Conservation (phyloP, 2,329 filamentous ascomycete species). For the Sporothrix mexicana region DNA sequence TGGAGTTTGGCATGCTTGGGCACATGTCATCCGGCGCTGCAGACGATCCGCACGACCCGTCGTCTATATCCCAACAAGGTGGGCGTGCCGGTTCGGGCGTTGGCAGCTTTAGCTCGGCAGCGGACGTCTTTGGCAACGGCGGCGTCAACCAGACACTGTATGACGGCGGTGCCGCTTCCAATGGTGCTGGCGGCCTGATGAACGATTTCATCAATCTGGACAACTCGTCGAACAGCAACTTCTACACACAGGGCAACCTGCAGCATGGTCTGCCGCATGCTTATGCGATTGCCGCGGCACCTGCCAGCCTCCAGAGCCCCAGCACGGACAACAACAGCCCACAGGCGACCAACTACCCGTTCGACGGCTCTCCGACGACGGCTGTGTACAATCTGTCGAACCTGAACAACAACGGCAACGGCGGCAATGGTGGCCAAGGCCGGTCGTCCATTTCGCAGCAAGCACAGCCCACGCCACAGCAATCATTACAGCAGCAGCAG, state of each 20-base stretch:
- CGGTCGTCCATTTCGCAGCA: conserved; percentile 35
- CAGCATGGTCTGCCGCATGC: conserved; percentile 69
- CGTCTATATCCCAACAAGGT: conserved; percentile 51
- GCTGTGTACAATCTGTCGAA: conserved; percentile 42
- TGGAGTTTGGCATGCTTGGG: conserved; percentile 94
- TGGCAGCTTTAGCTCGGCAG: conserved; percentile 50
- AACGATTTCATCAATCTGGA: conserved; percentile 62
- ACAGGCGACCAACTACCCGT: conserved; percentile 57
- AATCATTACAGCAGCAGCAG: conserved; percentile 37
- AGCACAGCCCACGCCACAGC: conserved; percentile 9
- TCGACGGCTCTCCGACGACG: conserved; percentile 61
- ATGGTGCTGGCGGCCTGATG: conserved; percentile 48
- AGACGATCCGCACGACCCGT: conserved; percentile 76
- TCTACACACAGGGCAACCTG: conserved; percentile 63
- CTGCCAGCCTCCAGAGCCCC: conserved; percentile 67
- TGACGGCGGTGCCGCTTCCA: conserved; percentile 45
- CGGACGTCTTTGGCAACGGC: conserved; percentile 58
- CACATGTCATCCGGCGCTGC: conserved; percentile 93
- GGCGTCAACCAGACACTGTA: conserved; percentile 56
- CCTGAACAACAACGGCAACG: conserved; percentile 27
- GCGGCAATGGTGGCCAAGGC: conserved; percentile 25
- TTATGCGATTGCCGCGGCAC: conserved; percentile 67
- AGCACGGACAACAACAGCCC: conserved; percentile 70
- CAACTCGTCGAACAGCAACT: conserved; percentile 49
- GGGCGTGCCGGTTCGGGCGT: conserved; percentile 43